These are phyloP conservation scores for Gynochthodes officinalis DNA, from an alignment of 257 asterid genomes.

Conservation along the genomic window DNA sequence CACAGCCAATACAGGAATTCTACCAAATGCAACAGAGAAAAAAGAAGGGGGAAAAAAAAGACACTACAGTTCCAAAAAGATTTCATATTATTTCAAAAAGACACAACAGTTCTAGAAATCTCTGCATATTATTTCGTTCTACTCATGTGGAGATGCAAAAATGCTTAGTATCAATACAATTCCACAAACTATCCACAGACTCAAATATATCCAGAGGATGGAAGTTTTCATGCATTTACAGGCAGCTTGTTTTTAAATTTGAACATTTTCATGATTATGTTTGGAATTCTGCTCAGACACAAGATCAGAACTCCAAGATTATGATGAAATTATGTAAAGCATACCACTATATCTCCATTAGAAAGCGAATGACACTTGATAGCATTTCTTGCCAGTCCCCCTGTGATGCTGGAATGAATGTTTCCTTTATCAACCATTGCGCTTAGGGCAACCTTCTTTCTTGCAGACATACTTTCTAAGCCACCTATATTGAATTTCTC, in stretches of 20 bases:
- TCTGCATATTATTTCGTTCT: neutral
- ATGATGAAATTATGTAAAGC: conserved; percentile 35
- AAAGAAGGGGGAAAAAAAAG: too few species aligned
- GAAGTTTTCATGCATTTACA: neutral
- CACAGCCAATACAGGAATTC: neutral
- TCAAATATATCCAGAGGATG: neutral
- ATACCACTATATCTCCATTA: conserved; percentile 97
- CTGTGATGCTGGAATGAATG: conserved; percentile 70
- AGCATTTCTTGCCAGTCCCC: conserved; percentile 93
- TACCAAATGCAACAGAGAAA: neutral
- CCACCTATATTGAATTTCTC: conserved; percentile 40
- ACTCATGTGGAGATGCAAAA: neutral
- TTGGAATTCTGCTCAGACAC: neutral
- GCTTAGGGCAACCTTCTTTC: conserved; percentile 40
- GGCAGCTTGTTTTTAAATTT: neutral
- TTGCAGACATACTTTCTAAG: conserved; percentile 32
- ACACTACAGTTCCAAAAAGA: neutral
- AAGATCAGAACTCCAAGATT: conserved; percentile 5
- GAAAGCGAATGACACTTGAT: conserved; percentile 75
- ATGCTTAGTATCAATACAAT: neutral
- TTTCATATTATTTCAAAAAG: too few species aligned
- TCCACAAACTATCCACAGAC: neutral
- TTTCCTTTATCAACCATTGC: conserved; percentile 79
- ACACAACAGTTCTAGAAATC: neutral
- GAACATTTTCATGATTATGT: neutral